Percentiles rank a stretch among this genome's conserved stretches.
These are phyloP conservation scores for Aaosphaeria arxii DNA, from an alignment of 2,329 filamentous ascomycete species.

Conservation along the genomic window DNA sequence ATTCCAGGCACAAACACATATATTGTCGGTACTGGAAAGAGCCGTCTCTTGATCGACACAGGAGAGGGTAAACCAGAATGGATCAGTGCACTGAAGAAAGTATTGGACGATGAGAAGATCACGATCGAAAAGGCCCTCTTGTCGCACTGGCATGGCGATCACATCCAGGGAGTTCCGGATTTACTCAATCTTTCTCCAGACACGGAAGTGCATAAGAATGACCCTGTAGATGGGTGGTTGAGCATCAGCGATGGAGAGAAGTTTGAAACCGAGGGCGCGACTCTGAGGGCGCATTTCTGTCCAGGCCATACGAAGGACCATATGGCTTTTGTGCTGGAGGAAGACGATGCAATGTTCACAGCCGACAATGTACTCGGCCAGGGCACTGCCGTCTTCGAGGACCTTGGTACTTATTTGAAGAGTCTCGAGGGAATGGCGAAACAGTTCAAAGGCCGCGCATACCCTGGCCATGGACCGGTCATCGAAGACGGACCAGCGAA, in stretches of 20 bases:
- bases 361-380: conserved; percentile 87
- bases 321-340: conserved; percentile 71
- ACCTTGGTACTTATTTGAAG: conserved; percentile 65
- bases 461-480: conserved; percentile 83
- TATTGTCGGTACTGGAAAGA: conserved; percentile 71
- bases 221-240: conserved; percentile 50
- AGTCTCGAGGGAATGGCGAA: conserved; percentile 68
- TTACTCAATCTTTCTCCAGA: conserved; percentile 63
- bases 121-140: conserved; percentile 69
- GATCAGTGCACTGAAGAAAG: conserved; percentile 62
- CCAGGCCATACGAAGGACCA: conserved; percentile 83
- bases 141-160: conserved; percentile 92
- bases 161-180: conserved; percentile 72
- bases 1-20: conserved; percentile 88
- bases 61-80: conserved; percentile 78
- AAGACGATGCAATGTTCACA: conserved; percentile 81
- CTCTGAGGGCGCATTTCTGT: conserved; percentile 63
- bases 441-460: conserved; percentile 66
- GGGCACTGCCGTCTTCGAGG: conserved; percentile 81
- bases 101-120: conserved; percentile 66
- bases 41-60: conserved; percentile 83
- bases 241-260: conserved; percentile 57
- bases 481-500: conserved; percentile 69
- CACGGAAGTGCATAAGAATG: conserved; percentile 64
- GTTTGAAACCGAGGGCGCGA: conserved; percentile 60